phyloP scores from a whole-genome alignment of 192 early-diverging fungal genomes.

The Coemansia sp. region DNA sequence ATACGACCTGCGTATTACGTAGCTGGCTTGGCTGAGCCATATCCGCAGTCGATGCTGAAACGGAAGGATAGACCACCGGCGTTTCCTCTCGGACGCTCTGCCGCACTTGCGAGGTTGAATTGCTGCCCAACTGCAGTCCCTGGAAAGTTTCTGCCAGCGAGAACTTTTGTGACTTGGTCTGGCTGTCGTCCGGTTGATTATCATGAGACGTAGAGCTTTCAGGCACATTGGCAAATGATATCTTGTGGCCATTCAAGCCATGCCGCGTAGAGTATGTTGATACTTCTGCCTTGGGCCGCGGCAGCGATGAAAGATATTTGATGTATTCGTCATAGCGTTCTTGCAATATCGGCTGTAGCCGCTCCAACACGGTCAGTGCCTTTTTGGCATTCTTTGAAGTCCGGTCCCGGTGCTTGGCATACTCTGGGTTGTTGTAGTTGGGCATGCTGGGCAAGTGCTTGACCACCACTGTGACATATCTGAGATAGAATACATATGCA shows the following conservation, averaged over 20 bases:
- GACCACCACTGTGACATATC: slow-evolving; percentile 62
- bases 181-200: no score
- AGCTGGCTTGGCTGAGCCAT: no score
- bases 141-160: slow-evolving; percentile 39
- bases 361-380: slow-evolving; percentile 57
- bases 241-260: slow-evolving; percentile 7
- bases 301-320: slow-evolving; percentile 34
- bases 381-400: slow-evolving; percentile 50
- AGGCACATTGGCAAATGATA: slow-evolving; percentile 1
- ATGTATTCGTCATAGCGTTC: slow-evolving; percentile 56
- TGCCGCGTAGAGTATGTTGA: slow-evolving; percentile 31
- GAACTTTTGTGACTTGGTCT: slow-evolving; percentile 5
- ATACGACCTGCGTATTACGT: not conserved
- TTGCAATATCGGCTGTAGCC: slow-evolving; percentile 58
- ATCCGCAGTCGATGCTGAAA: no score
- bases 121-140: slow-evolving; percentile 17
- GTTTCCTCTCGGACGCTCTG: no score
- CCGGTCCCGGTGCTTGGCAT: slow-evolving; percentile 45
- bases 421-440: slow-evolving; percentile 51
- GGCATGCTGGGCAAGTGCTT: slow-evolving; percentile 59
- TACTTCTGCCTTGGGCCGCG: slow-evolving; percentile 23
- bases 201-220: no score
- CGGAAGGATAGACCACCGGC: no score
- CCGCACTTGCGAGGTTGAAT: not conserved
- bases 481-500: slow-evolving; percentile 71